phyloP scores from a whole-genome alignment of 441 rosid species.

The Gossypium trilobum region DNA sequence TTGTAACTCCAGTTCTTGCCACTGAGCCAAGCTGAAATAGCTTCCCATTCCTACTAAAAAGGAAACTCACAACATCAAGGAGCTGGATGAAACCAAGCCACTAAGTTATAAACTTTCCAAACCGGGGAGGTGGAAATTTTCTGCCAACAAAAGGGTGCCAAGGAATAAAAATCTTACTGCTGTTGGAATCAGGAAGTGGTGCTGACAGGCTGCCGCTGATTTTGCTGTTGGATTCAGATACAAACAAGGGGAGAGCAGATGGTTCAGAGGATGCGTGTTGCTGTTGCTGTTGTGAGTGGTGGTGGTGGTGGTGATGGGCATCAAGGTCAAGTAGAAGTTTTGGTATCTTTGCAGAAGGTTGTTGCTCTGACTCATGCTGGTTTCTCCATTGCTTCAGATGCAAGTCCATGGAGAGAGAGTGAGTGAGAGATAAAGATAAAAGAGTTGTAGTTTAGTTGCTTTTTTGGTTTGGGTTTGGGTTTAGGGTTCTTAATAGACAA shows the following conservation, averaged over 20 bases:
- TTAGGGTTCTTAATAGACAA: background rate
- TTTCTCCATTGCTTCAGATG: conserved; percentile 83
- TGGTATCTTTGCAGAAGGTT: conserved; percentile 57
- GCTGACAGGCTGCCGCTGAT: conserved; percentile 47
- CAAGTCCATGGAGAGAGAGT: conserved; percentile 57
- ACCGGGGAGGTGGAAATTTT: background rate
- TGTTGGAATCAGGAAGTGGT: conserved; percentile 42
- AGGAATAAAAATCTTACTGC: conserved; percentile 31
- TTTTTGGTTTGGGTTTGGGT: conserved; percentile 18
- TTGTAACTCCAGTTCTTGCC: conserved; percentile 92
- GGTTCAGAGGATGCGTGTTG: conserved; percentile 14
- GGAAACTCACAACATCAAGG: background rate
- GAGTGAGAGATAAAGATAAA: too few species aligned
- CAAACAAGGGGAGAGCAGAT: conserved; percentile 57
- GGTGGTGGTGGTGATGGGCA: too few species aligned
- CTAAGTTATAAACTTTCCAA: background rate
- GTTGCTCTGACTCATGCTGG: conserved; percentile 60
- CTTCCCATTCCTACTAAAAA: conserved; percentile 54
- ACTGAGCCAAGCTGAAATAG: conserved; percentile 65
- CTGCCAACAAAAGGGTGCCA: background rate
- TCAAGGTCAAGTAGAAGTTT: conserved; percentile 37
- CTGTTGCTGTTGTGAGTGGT: conserved; percentile 11
- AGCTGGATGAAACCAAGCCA: background rate
- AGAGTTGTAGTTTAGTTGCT: conserved; percentile 18
- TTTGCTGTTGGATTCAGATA: conserved; percentile 47